A percentile compares a stretch with the other conserved stretches of the same genome.
phyloP scores from a whole-genome alignment of 2,329 filamentous ascomycete species.

The Paracorniculantispora psalliotae region DNA sequence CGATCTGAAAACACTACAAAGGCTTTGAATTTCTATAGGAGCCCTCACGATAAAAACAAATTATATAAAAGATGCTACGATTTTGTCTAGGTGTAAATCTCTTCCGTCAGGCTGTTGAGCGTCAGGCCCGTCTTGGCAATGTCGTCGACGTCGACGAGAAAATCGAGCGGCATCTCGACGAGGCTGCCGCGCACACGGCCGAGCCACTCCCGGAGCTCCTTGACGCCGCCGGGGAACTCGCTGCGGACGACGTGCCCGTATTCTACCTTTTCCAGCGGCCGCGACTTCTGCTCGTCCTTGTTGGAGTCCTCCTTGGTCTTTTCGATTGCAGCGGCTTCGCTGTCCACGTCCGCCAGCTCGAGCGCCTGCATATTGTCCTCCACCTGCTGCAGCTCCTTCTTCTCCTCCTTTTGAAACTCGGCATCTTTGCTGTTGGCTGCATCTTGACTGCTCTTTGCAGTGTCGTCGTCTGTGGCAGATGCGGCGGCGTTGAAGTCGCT shows the following conservation, averaged over 20 bases:
- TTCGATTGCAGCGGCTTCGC: slow-evolving; percentile 46
- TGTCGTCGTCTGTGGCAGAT: background rate
- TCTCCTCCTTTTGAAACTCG: background rate
- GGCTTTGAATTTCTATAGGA: background rate
- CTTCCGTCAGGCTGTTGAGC: slow-evolving; percentile 66
- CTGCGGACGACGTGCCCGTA: slow-evolving; percentile 85
- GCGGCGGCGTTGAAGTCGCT: background rate
- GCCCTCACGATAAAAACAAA: background rate
- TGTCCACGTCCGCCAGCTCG: slow-evolving; percentile 35
- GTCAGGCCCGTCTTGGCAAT: slow-evolving; percentile 77
- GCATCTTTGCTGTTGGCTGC: background rate
- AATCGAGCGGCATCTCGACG: slow-evolving; percentile 88
- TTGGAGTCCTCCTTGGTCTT: slow-evolving; percentile 12
- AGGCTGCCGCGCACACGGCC: slow-evolving; percentile 62
- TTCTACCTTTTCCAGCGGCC: slow-evolving; percentile 52
- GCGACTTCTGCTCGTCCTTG: slow-evolving; percentile 42
- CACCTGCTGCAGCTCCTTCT: background rate
- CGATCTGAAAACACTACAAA: background rate
- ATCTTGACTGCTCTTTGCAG: background rate
- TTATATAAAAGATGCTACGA: background rate
- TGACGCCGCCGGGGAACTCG: slow-evolving; percentile 67
- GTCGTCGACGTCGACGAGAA: slow-evolving; percentile 75
- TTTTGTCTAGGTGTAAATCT: slow-evolving; percentile 61
- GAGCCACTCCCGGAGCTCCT: slow-evolving; percentile 68
- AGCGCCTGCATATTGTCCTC: slow-evolving; percentile 37